Conservation (phyloP, 768 basidiomycete genomes). For the Exsudoporus frostii region DNA sequence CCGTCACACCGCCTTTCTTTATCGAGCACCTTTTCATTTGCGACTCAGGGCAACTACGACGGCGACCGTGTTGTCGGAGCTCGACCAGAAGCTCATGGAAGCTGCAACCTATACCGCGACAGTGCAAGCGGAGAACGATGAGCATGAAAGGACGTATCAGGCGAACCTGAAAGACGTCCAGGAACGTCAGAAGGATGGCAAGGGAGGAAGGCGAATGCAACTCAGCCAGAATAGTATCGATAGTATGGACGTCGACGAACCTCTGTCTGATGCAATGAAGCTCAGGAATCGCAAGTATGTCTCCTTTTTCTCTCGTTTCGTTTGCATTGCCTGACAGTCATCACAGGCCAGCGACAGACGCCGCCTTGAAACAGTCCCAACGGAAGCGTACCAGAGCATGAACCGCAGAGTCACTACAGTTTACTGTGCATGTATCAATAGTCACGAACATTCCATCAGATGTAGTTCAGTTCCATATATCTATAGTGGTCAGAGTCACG, state of each 20-base stretch:
- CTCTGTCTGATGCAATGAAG: conserved; percentile 38
- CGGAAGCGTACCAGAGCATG: conserved; percentile 61
- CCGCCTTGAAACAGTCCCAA: conserved; percentile 42
- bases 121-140: conserved; percentile 42
- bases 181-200: conserved; percentile 62
- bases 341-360: conserved; percentile 36
- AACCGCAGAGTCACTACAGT: neutral
- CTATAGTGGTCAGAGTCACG: neutral
- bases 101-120: conserved; percentile 46
- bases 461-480: neutral
- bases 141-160: conserved; percentile 55
- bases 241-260: conserved; percentile 70
- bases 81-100: conserved; percentile 64
- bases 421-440: conserved; percentile 10
- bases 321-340: neutral
- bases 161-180: conserved; percentile 55
- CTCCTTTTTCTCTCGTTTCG: neutral
- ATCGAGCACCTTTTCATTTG: neutral
- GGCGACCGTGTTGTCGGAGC: conserved; percentile 61
- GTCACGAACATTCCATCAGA: neutral
- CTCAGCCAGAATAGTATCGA: conserved; percentile 24
- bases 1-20: neutral
- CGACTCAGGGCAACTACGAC: conserved; percentile 65
- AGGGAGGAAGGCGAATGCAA: conserved; percentile 32
- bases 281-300: conserved; percentile 64